Evolutionary conservation across 768 basidiomycete genomes (phyloP).

Genomic region (Podaxis sp.): DNA sequence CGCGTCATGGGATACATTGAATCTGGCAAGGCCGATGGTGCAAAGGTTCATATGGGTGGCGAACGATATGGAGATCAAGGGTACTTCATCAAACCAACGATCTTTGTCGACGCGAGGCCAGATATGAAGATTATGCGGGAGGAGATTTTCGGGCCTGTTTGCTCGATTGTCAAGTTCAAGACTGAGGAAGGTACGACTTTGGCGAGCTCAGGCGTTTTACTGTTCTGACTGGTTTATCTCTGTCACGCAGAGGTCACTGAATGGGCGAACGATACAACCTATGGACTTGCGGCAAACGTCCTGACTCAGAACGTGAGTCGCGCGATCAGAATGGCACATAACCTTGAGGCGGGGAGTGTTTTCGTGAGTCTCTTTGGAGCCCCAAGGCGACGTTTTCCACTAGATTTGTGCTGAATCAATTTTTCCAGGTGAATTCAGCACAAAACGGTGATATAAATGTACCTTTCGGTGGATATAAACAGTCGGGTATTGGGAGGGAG

Average conservation of each 20-base stretch:
- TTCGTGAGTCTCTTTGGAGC: constrained; percentile 50
- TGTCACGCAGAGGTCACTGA: constrained; percentile 35
- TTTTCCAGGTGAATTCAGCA: constrained; percentile 40
- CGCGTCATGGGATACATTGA: constrained; percentile 41
- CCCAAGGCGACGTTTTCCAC: constrained; percentile 38
- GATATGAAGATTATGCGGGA: constrained; percentile 76
- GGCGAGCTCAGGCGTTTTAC: not conserved
- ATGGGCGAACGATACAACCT: constrained; percentile 72
- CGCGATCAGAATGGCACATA: constrained; percentile 63
- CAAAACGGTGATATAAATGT: constrained; percentile 45
- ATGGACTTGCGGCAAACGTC: constrained; percentile 79
- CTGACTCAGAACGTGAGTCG: constrained; percentile 69
- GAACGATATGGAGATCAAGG: constrained; percentile 27
- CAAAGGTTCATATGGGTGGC: constrained; percentile 17
- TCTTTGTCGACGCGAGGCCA: constrained; percentile 65
- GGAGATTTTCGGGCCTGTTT: constrained; percentile 22
- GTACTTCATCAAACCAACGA: constrained; percentile 74
- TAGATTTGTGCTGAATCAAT: not conserved
- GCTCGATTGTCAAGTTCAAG: constrained; percentile 73
- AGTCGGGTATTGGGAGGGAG: constrained; percentile 71
- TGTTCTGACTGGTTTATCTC: not conserved
- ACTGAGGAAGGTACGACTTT: constrained; percentile 44
- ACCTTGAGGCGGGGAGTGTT: constrained; percentile 18
- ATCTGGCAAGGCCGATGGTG: constrained; percentile 27
- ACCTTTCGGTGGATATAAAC: constrained; percentile 76